phyloP scores from a whole-genome alignment of 768 basidiomycete genomes.

The Termitomyces sp. region DNA sequence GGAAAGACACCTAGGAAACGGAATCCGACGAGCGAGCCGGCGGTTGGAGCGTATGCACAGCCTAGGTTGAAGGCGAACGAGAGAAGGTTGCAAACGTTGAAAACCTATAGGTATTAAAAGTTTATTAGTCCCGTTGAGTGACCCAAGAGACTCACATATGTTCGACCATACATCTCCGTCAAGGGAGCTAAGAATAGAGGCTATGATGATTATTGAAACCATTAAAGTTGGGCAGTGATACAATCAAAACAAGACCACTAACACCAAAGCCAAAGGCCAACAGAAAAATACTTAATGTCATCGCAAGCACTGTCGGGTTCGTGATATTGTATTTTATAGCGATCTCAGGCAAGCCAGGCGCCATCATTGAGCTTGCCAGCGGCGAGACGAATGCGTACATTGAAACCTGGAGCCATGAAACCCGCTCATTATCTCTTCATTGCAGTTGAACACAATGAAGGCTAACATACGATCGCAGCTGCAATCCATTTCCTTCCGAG shows the following conservation, averaged over 20 bases:
- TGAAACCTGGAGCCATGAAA: constrained; percentile 38
- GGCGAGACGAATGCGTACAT: constrained; percentile 54
- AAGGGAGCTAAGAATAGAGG: constrained; percentile 64
- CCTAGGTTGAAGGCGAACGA: constrained; percentile 64
- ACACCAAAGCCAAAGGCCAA: constrained; percentile 64
- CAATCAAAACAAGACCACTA: constrained; percentile 12
- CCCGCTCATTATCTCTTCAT: neutral
- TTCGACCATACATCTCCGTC: constrained; percentile 70
- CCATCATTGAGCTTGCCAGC: constrained; percentile 59
- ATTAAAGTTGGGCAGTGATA: no score
- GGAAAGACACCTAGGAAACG: constrained; percentile 52
- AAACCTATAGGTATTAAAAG: constrained; percentile 21
- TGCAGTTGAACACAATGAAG: neutral
- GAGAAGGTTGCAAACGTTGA: constrained; percentile 60
- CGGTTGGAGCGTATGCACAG: constrained; percentile 62
- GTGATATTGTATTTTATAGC: constrained; percentile 51
- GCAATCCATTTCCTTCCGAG: constrained; percentile 54
- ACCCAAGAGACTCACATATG: constrained; percentile 35
- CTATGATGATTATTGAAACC: constrained; percentile 9
- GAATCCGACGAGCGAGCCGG: constrained; percentile 53
- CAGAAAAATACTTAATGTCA: constrained; percentile 66
- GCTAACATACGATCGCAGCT: constrained; percentile 42
- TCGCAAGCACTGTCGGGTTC: constrained; percentile 44
- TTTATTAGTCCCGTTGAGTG: neutral
- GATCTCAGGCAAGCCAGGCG: constrained; percentile 59